Evolutionary conservation across 2,329 filamentous ascomycete genomes (phyloP).

Genomic region (Sphaerulina populicola): DNA sequence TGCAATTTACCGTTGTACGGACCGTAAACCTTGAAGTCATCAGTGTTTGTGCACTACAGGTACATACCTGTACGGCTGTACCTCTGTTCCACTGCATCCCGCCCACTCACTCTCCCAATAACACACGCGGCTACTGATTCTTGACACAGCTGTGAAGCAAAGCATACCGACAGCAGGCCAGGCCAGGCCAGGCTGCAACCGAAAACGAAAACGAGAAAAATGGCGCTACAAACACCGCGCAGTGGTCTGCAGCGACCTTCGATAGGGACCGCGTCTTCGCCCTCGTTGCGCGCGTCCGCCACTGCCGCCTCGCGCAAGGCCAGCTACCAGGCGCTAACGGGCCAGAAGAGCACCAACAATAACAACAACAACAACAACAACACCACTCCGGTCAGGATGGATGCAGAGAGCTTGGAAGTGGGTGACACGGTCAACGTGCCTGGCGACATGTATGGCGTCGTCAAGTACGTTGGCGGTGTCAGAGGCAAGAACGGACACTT

Average conservation of each 20-base stretch:
- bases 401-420: slow-evolving; percentile 52
- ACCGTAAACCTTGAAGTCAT: no score
- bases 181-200: no score
- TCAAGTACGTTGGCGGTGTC: slow-evolving; percentile 82
- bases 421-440: slow-evolving; percentile 87
- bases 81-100: neutral
- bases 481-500: slow-evolving; percentile 85
- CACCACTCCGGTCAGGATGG: slow-evolving; percentile 36
- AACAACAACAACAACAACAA: slow-evolving; percentile 26
- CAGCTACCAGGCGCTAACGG: slow-evolving; percentile 61
- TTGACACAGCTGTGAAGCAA: neutral
- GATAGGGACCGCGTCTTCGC: slow-evolving; percentile 37
- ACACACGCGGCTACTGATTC: neutral
- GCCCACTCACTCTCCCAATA: neutral
- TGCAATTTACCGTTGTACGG: no score
- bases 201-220: slow-evolving; percentile 21
- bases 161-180: no score
- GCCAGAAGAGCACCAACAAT: slow-evolving; percentile 41
- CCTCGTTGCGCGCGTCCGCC: slow-evolving; percentile 36
- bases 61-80: no score
- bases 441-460: slow-evolving; percentile 80
- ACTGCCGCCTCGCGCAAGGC: slow-evolving; percentile 57
- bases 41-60: no score
- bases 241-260: slow-evolving; percentile 35
- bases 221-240: slow-evolving; percentile 40